Evolutionary conservation across 2,329 filamentous ascomycete species (phyloP), one percentile per base, ranked within the genome.

Genomic region (Dactylella cylindrospora): DNA sequence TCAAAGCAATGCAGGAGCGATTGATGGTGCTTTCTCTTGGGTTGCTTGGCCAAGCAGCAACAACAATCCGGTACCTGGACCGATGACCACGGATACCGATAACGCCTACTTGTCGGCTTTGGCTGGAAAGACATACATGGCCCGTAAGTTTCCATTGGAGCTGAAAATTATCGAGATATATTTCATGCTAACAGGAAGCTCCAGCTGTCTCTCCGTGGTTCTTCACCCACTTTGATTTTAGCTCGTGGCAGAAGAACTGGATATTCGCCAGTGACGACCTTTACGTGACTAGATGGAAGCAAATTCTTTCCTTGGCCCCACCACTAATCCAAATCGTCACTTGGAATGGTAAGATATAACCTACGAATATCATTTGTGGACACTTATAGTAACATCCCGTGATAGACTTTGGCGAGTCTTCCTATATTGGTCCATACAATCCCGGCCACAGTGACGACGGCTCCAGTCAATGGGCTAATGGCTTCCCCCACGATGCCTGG

Each of bases 341-440:
- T 5, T 62, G 57, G 57, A 62, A 62, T 22, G 57, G 57, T 62
- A 54, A 44, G 35, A 13, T 28, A 10, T 8, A 7, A 28, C 19
- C 4, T 0, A 35, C 3, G n/a, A 5, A 6, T 15, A 36, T 23
- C 29, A 25, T 36, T 19, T 28, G 7, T 15, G 17, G 17, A 17
- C 36, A 8, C 13, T 2, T 5, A 5, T 28, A 17, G n/a, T 39
- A 39, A 32, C 29, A 26, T 25, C 12, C 12, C 25, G 12, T 74
- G 79, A 82, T 82, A 65, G 80, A 83, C 67, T 83, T 76, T 61
- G 80, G 80, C 26, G 80, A 83, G 68, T 78, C 79, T 1, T 79
- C 80, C 69, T 82, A 83, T 68, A 79, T 81, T 64, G 76, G 76
- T 17, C 76, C 79, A 0, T 68, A 80, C 38, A 69, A 74, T 35